Conservation (phyloP, 108 stramenopile genomes). For the Epithemia pelagica region DNA sequence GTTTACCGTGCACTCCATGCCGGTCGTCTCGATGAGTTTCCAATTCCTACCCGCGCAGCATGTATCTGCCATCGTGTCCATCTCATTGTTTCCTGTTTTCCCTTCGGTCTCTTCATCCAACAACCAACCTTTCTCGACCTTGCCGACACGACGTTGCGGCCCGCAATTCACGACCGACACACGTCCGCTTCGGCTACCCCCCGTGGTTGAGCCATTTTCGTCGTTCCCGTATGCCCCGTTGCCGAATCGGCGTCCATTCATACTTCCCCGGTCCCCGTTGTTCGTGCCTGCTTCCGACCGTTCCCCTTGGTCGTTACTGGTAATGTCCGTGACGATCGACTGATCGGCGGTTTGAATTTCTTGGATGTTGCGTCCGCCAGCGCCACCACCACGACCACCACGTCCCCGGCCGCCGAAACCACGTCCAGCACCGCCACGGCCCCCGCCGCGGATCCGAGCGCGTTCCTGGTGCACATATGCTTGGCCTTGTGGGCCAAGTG, state of each 20-base stretch:
- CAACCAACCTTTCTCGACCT: background rate
- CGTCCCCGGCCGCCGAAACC: too few relatives aligned
- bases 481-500: background rate
- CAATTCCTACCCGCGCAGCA: background rate
- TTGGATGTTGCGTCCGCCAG: background rate
- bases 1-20: too few relatives aligned
- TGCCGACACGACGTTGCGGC: background rate
- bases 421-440: too few relatives aligned
- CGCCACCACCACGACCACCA: background rate
- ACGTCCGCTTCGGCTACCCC: too few relatives aligned
- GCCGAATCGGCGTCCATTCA: background rate
- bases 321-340: too few relatives aligned
- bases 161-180: too few relatives aligned
- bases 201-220: background rate
- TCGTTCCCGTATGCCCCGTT: background rate
- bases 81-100: background rate
- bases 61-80: constrained; percentile 2
- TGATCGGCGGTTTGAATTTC: too few relatives aligned
- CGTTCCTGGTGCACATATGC: background rate
- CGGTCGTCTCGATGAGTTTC: background rate
- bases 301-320: too few relatives aligned
- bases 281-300: background rate
- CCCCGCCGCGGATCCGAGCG: too few relatives aligned
- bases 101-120: background rate
- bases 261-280: background rate